These are phyloP conservation scores for Nematodospora anomalae DNA, from an alignment of 1,139 yeast species.

Conservation along the genomic window DNA sequence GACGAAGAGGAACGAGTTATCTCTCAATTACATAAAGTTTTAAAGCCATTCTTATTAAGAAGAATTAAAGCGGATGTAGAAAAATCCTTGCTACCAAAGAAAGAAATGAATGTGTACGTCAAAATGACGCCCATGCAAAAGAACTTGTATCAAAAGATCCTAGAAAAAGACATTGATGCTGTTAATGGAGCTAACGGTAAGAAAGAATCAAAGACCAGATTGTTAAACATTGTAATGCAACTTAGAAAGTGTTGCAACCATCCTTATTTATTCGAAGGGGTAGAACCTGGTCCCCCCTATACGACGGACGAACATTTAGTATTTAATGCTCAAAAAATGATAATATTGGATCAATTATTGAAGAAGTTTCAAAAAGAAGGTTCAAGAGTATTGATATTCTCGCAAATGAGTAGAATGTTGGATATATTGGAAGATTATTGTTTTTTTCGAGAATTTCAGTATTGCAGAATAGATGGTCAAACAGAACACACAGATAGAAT, in stretches of 20 bases:
- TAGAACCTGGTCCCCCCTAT: slow-evolving; percentile 85
- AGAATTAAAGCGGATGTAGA: slow-evolving; percentile 80
- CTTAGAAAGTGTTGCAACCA: slow-evolving; percentile 81
- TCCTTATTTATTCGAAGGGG: slow-evolving; percentile 81
- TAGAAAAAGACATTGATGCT: slow-evolving; percentile 81
- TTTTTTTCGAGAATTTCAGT: slow-evolving; percentile 61
- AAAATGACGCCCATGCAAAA: slow-evolving; percentile 78
- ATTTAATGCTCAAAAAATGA: slow-evolving; percentile 69
- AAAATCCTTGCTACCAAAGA: slow-evolving; percentile 70
- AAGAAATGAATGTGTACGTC: slow-evolving; percentile 69
- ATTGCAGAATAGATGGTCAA: slow-evolving; percentile 80
- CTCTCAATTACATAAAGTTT: slow-evolving; percentile 84
- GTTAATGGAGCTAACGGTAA: slow-evolving; percentile 79
- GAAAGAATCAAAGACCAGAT: slow-evolving; percentile 70
- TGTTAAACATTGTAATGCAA: slow-evolving; percentile 80
- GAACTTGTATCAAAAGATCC: slow-evolving; percentile 70
- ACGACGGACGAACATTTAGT: slow-evolving; percentile 83
- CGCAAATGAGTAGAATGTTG: slow-evolving; percentile 80
- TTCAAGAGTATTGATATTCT: slow-evolving; percentile 71
- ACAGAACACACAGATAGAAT: slow-evolving; percentile 78
- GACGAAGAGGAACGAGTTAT: slow-evolving; percentile 55
- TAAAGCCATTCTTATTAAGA: slow-evolving; percentile 72
- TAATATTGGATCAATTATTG: slow-evolving; percentile 66
- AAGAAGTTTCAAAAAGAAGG: slow-evolving; percentile 66
- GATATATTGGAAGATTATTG: slow-evolving; percentile 81